Evolutionary conservation across 352 stramenopile genomes (phyloP), one percentile per base, ranked within the genome.

Genomic region (Globisporangium cederbergense): DNA sequence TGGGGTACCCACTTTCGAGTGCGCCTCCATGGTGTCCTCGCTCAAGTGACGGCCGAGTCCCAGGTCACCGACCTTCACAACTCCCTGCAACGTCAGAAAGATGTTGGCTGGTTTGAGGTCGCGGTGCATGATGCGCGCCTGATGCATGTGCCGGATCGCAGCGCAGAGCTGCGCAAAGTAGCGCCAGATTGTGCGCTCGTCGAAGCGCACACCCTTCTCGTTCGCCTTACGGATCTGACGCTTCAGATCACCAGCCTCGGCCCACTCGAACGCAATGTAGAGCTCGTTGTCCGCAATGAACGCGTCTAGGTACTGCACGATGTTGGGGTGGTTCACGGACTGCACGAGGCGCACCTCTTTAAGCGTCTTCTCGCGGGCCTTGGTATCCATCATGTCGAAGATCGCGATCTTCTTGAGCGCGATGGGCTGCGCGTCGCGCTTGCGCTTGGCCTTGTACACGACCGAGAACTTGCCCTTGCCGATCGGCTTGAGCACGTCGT

Each of bases 61-160:
- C 2, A 95, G 65, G 63, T 95, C 87, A 2, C 87, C 87, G 28
- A 95, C 89, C 72, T 98, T 98, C 18, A 98, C 80, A 1, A 86
- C 78, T 0, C 95, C 95, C 51, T 97, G 76, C 0, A 95, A 72
- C 30, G 88, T 97, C 20, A 98, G 76, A 47, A 98, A 93, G 47
- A 98, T 95, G 70, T 98, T 98, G 22, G 93, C 95, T 1, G 95
- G 91, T 65, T 98, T 98, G 7, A 98, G 66, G 59, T 98, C 94
- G 18, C 95, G 86, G 60, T 98, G 95, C 79, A 98, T 96, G 68
- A 98, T 97, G 13, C 91, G 77, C n/a, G 78, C 78, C 2, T 79
- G 57, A 60, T 98, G 93, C 70, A 98, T 78, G 60, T 98, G 81
- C 58, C 83, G 43, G 28, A 98, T 84, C 20, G 91, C 95, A 2